A percentile compares a stretch with the other conserved stretches of the same genome.
These are phyloP conservation scores for Chernovozyma sophiae-reginae DNA, from an alignment of 1,139 yeast genomes.

Conservation along the genomic window DNA sequence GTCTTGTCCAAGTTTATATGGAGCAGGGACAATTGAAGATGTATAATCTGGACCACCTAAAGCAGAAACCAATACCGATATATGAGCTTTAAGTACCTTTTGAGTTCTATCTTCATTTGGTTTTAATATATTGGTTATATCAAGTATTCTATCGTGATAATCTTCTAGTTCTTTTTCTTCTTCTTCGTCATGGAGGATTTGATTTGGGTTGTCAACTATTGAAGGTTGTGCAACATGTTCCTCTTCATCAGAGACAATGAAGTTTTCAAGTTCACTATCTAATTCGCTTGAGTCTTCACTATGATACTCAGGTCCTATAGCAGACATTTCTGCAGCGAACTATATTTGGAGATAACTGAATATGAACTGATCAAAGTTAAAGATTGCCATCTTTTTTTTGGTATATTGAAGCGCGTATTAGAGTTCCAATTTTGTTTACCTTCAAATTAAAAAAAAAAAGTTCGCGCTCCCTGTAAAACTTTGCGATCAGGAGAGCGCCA, in stretches of 20 bases:
- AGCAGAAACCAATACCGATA: conserved; percentile 70
- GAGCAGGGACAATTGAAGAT: conserved; percentile 34
- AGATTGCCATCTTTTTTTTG: too few relatives aligned
- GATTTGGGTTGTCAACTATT: conserved; percentile 5
- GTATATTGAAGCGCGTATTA: too few relatives aligned
- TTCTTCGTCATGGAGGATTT: conserved; percentile 14
- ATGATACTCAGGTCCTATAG: background rate
- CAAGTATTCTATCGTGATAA: conserved; percentile 25
- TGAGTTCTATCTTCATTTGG: conserved; percentile 39
- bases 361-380: too few relatives aligned
- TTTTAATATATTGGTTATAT: conserved; percentile 24
- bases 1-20: conserved; percentile 84
- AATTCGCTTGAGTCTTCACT: conserved; percentile 1
- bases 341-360: background rate
- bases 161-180: too few relatives aligned
- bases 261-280: conserved; percentile 14
- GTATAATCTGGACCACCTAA: conserved; percentile 77
- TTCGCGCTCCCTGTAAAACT: too few relatives aligned
- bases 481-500: too few relatives aligned
- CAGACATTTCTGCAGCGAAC: background rate
- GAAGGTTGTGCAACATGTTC: conserved; percentile 12
- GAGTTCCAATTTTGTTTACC: too few relatives aligned
- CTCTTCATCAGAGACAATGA: conserved; percentile 20
- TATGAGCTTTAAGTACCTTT: conserved; percentile 58
- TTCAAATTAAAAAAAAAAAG: too few relatives aligned